Conservation (phyloP, 2,329 filamentous ascomycete genomes). For the Alternaria sp. region DNA sequence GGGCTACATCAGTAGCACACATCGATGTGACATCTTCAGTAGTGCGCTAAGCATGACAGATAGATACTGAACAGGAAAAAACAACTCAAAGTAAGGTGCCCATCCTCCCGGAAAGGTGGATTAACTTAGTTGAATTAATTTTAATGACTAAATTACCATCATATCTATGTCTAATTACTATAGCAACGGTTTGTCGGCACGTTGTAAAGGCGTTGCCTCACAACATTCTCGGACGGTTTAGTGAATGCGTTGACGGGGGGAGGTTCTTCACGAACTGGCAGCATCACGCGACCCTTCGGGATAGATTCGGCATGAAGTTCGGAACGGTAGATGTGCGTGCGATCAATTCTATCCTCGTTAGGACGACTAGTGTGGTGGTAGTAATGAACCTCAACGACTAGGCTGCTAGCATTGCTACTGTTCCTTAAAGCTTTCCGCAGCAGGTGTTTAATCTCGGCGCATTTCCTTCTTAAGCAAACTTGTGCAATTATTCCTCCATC, state of each 20-base stretch:
- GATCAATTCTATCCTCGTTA: slow-evolving; percentile 7
- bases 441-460: slow-evolving; percentile 11
- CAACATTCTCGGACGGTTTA: slow-evolving; percentile 9
- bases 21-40: not conserved
- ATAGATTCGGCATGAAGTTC: slow-evolving; percentile 7
- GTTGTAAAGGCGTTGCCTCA: slow-evolving; percentile 6
- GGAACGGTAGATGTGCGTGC: slow-evolving; percentile 4
- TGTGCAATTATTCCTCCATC: slow-evolving; percentile 8
- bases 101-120: not conserved
- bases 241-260: not conserved
- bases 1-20: not conserved
- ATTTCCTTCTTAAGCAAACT: slow-evolving; percentile 17
- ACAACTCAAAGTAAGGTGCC: not conserved
- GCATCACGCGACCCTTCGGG: not conserved
- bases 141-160: not conserved
- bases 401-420: slow-evolving; percentile 15
- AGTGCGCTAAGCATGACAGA: not conserved
- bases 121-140: not conserved
- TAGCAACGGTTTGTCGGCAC: not conserved
- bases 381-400: slow-evolving; percentile 14
- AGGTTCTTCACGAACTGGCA: not conserved
- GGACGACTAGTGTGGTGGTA: slow-evolving; percentile 15
- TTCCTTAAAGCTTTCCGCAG: slow-evolving; percentile 2
- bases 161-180: not conserved
- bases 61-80: not conserved